These are phyloP conservation scores for Penicillium arizonense DNA, from an alignment of 495 filamentous ascomycete species.

Conservation along the genomic window DNA sequence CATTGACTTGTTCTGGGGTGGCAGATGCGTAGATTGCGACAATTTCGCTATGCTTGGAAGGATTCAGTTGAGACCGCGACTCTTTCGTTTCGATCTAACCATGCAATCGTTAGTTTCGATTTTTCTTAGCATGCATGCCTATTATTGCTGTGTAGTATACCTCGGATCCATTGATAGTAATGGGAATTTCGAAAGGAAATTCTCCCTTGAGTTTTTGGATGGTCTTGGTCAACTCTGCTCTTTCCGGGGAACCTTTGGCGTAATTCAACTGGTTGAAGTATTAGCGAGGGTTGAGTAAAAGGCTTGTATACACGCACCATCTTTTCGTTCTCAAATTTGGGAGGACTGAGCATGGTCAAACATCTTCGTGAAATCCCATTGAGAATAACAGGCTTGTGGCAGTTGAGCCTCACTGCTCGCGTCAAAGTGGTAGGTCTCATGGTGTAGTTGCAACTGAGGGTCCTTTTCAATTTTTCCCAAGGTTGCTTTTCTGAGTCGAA, in stretches of 20 bases:
- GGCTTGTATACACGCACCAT: slow-evolving; percentile 7
- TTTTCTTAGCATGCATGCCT: neutral
- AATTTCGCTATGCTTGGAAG: slow-evolving; percentile 62
- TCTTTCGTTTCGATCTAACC: slow-evolving; percentile 18
- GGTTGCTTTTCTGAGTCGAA: no score
- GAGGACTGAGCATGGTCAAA: slow-evolving; percentile 26
- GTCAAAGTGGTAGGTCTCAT: slow-evolving; percentile 14
- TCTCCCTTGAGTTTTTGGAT: slow-evolving; percentile 25
- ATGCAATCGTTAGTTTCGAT: neutral
- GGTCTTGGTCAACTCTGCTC: slow-evolving; percentile 24
- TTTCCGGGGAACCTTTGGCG: slow-evolving; percentile 28
- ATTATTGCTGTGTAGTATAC: slow-evolving; percentile 4
- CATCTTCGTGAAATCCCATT: slow-evolving; percentile 7
- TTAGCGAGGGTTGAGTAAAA: neutral
- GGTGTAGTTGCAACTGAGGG: neutral
- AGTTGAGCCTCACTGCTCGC: slow-evolving; percentile 4
- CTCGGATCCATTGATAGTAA: slow-evolving; percentile 26
- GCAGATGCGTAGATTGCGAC: slow-evolving; percentile 76
- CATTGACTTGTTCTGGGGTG: slow-evolving; percentile 60
- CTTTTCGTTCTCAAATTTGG: slow-evolving; percentile 35
- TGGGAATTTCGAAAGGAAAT: slow-evolving; percentile 27
- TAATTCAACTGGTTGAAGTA: slow-evolving; percentile 20
- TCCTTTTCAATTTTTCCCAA: no score
- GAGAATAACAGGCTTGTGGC: neutral
- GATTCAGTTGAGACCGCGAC: slow-evolving; percentile 58